Evolutionary conservation across 2,329 filamentous ascomycete species (phyloP).

Genomic region (Beauveria scarabaeidicola): DNA sequence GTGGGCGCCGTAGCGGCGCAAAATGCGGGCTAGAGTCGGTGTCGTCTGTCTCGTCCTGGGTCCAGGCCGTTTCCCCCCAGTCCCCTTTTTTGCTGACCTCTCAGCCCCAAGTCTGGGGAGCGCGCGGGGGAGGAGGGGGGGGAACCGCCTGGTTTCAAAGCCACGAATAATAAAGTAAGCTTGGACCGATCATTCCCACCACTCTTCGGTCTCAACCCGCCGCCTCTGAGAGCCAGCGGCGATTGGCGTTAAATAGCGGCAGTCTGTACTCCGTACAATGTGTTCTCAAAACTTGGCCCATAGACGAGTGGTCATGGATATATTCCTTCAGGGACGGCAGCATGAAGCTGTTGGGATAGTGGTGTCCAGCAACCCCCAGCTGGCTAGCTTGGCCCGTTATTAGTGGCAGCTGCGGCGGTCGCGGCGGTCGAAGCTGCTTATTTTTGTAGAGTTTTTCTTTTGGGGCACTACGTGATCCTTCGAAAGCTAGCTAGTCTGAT

Average conservation of each 20-base stretch:
- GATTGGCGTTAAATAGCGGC: neutral
- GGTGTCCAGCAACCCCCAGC: neutral
- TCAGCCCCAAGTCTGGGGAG: neutral
- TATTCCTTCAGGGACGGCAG: neutral
- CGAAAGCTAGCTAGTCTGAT: neutral
- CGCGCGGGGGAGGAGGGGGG: neutral
- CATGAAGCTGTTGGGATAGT: neutral
- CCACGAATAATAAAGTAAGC: neutral
- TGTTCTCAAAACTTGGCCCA: neutral
- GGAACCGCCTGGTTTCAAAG: neutral
- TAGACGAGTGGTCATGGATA: neutral
- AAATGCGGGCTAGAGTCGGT: constrained; percentile 2
- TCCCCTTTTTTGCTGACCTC: neutral
- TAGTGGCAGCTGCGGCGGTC: neutral
- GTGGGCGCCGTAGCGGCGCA: neutral
- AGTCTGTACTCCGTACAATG: neutral
- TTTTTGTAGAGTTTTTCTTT: neutral
- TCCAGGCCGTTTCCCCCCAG: too few species aligned
- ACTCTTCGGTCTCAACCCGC: neutral
- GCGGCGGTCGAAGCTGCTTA: neutral
- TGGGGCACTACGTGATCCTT: neutral
- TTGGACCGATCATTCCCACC: constrained; percentile 4
- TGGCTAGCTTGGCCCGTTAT: neutral
- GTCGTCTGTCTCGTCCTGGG: neutral
- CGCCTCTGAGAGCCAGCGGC: neutral